A percentile compares a stretch with the other conserved stretches of the same genome.
Evolutionary conservation across 345 rosid genomes (phyloP).

Genomic region (Microcos paniculata): DNA sequence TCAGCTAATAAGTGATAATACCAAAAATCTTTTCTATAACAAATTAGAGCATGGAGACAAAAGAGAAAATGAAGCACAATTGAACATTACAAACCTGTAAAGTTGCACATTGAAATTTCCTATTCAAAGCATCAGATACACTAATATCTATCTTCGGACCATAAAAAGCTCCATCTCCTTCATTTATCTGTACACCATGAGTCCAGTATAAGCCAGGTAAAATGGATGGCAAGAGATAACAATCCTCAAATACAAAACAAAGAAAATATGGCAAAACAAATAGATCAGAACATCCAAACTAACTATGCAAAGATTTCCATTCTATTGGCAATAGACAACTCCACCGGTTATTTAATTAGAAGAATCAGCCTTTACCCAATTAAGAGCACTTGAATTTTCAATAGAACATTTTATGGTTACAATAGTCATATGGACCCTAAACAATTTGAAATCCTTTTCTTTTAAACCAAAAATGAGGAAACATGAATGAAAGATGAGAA

Average conservation of each 20-base stretch:
- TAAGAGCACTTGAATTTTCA: neutral
- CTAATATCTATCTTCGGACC: constrained; percentile 99
- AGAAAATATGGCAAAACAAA: neutral
- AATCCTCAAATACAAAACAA: neutral
- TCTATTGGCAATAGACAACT: neutral
- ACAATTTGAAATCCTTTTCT: neutral
- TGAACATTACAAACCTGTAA: constrained; percentile 60
- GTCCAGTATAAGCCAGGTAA: neutral
- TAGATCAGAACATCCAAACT: neutral
- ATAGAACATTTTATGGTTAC: neutral
- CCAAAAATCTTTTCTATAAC: constrained; percentile 8
- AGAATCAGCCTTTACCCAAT: neutral
- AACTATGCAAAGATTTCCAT: neutral
- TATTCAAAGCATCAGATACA: constrained; percentile 89
- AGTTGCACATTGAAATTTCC: constrained; percentile 96
- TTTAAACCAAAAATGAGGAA: neutral
- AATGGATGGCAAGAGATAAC: neutral
- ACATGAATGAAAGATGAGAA: neutral
- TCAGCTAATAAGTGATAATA: constrained; percentile 21
- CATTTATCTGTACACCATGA: constrained; percentile 57
- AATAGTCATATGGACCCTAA: neutral
- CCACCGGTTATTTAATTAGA: neutral
- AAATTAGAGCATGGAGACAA: neutral
- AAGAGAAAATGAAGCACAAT: neutral
- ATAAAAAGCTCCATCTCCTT: constrained; percentile 97